phyloP scores from a whole-genome alignment of 2,329 filamentous ascomycete genomes.

The Penicillium sp. region DNA sequence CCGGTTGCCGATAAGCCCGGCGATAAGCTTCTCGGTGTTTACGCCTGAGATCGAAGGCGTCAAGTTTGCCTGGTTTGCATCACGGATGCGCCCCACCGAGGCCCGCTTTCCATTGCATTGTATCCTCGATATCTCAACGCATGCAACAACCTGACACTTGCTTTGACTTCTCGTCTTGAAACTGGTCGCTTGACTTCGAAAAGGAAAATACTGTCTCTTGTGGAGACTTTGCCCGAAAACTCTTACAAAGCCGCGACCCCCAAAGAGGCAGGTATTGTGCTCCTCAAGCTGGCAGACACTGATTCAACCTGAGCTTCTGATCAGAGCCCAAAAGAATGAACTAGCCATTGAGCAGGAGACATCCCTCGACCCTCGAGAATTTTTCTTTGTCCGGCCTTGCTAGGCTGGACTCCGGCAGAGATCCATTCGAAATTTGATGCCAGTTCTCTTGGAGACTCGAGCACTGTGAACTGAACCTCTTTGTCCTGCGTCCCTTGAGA shows the following conservation, averaged over 20 bases:
- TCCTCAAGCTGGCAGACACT: background rate
- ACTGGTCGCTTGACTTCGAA: too few relatives aligned
- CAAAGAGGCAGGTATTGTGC: background rate
- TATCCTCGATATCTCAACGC: background rate
- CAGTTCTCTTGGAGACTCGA: background rate
- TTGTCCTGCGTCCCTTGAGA: background rate
- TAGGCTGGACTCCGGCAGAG: background rate
- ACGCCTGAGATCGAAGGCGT: background rate
- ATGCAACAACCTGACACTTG: background rate
- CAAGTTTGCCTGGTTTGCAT: constrained; percentile 8
- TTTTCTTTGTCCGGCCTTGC: background rate
- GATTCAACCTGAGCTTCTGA: background rate
- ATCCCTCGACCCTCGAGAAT: background rate
- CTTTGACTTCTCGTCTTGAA: background rate
- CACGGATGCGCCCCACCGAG: background rate
- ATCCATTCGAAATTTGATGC: background rate
- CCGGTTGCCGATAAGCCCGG: constrained; percentile 5
- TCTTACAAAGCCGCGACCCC: background rate
- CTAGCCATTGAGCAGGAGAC: background rate
- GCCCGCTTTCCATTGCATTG: background rate
- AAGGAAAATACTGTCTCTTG: background rate
- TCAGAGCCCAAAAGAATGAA: background rate
- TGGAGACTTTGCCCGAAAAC: background rate
- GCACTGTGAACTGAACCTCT: background rate
- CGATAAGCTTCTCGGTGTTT: background rate